Evolutionary conservation across 2,329 filamentous ascomycete species (phyloP), one percentile per base, ranked within the genome.

Genomic region (Calonectria hongkongensis): DNA sequence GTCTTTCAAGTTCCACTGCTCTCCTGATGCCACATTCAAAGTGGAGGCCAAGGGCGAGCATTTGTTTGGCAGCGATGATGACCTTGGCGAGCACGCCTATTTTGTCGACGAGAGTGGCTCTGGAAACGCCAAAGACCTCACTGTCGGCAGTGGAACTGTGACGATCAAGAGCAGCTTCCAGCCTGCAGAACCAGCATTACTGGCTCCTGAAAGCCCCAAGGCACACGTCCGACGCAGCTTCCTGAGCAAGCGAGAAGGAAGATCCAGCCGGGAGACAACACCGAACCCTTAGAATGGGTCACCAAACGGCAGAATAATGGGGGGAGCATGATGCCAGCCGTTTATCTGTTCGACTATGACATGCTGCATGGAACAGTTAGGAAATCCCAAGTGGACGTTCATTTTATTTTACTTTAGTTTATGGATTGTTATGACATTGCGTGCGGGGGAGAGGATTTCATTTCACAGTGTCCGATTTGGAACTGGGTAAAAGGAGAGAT

Each of bases 21-120:
- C 93, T 0, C 92, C 96, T 2, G 96, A 98, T 78, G 89, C 94
- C 27, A 92, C 94, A 81, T 98, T 98, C 89, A 94, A 95, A 82
- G 82, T 99, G 73, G 90, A 94, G 75, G 95, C 95, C 74, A 95
- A 95, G 82, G 94, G 95, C 79, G 95, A 98, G 81, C 91, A 94
- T 79, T 94, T 92, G 0, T 96, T 98, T 81, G 94, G 94, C 65
- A 93, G 92, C 71, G 95, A 97, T 81, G 93, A 96, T 69, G 91
- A 93, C 72, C 89, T 99, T 0, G 97, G 97, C 66, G 96, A 98
- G 81, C 91, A 91, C 6, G 83, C 94, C n/a, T 98, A 98, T 86
- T 96, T 97, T 82, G 91, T 99, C n/a, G 95, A 96, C 75, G 96
- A 99, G 81, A 90, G 88, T 2, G 90, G 91, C 2, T 86, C 88